Conservation (phyloP, 1,284 basidiomycete species). For the Malassezia sp. region DNA sequence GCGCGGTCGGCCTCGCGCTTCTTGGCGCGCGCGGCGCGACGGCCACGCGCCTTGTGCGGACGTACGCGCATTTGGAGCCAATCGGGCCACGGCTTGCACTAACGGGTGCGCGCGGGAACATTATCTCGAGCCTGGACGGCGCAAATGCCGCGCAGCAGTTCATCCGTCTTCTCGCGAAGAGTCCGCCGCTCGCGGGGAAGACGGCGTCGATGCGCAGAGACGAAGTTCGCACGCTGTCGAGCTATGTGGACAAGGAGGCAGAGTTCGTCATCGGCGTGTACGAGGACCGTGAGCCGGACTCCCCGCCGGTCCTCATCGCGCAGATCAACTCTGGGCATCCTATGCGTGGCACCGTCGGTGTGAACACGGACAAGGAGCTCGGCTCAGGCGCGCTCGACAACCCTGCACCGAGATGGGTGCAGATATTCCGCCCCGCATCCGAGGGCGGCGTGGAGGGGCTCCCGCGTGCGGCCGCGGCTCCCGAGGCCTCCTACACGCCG, state of each 20-base stretch:
- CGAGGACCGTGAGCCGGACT: neutral
- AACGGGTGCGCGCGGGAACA: constrained; percentile 64
- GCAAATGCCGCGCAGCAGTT: constrained; percentile 63
- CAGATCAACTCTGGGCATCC: constrained; percentile 12
- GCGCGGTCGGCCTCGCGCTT: constrained; percentile 64
- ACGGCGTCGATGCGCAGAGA: neutral
- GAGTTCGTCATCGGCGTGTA: constrained; percentile 10
- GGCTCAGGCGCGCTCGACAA: neutral
- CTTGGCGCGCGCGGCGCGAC: constrained; percentile 25
- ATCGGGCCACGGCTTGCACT: constrained; percentile 55
- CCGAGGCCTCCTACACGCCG: too few relatives aligned
- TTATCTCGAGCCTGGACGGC: constrained; percentile 58
- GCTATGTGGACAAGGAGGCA: constrained; percentile 11
- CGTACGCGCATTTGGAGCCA: constrained; percentile 54
- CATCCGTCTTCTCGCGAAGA: constrained; percentile 45
- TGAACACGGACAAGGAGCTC: constrained; percentile 10
- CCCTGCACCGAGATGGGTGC: neutral
- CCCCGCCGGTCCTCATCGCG: neutral
- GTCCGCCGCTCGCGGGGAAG: neutral
- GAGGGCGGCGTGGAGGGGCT: neutral
- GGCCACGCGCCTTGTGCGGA: constrained; percentile 45
- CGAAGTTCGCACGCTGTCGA: constrained; percentile 12
- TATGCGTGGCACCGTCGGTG: constrained; percentile 14
- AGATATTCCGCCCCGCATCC: neutral
- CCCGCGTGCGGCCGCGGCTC: too few relatives aligned